A percentile compares a stretch with the other conserved stretches of the same genome.
These are phyloP conservation scores for Chlorophyllum brunneum DNA, from an alignment of 768 basidiomycete genomes.

Conservation along the genomic window DNA sequence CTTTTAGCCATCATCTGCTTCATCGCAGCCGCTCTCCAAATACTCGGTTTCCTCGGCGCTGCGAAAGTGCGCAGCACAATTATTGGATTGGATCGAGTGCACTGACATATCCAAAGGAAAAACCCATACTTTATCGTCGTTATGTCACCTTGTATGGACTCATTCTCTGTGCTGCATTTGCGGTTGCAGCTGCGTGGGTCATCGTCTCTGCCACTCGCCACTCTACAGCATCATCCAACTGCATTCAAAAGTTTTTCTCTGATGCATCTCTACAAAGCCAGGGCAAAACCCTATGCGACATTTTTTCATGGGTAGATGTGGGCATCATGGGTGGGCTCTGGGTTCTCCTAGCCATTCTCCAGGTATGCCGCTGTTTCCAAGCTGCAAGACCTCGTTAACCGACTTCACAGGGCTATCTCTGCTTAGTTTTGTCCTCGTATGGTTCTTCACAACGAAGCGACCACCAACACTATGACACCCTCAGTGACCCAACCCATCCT, in stretches of 20 bases:
- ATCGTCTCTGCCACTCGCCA: constrained; percentile 79
- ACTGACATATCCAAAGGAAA: constrained; percentile 47
- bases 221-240: constrained; percentile 61
- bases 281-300: constrained; percentile 74
- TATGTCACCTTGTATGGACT: constrained; percentile 67
- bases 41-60: constrained; percentile 85
- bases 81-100: not conserved
- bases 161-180: constrained; percentile 56
- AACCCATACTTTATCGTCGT: constrained; percentile 56
- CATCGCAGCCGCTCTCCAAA: constrained; percentile 68
- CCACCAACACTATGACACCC: constrained; percentile 73
- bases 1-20: constrained; percentile 78
- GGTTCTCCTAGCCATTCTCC: constrained; percentile 72
- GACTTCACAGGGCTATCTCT: constrained; percentile 42
- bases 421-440: constrained; percentile 52
- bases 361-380: constrained; percentile 43
- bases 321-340: constrained; percentile 91
- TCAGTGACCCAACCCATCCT: constrained; percentile 56
- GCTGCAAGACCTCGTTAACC: not conserved
- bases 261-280: constrained; percentile 38
- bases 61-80: constrained; percentile 48
- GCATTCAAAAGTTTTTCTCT: constrained; percentile 57
- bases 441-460: constrained; percentile 71
- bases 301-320: constrained; percentile 90
- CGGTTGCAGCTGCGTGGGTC: constrained; percentile 77